Base-by-base conservation (phyloP, 2,329 filamentous ascomycete species). In the Fusarium incarnatum region DNA sequence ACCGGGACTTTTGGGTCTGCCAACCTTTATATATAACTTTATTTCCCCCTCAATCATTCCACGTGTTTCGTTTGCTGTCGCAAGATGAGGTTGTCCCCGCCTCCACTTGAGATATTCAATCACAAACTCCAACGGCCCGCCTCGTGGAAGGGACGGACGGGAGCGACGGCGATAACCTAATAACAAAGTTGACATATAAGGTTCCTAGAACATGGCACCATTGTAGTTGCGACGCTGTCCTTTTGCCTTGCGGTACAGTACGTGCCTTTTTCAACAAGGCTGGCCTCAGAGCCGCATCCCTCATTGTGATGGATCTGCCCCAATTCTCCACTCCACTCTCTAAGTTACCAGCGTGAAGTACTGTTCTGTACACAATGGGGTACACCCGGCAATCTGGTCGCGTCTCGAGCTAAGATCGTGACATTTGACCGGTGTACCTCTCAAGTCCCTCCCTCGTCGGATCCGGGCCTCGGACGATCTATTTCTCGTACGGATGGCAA, bases 351-450 rank as follows among this genome's bases (percentile, higher is more conserved):
- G 45, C 44, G 50, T 57, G 34, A 60, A 56, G 62, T 66, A 67
- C 63, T 64, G 62, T 56, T 61, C 62, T 64, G 70, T 74, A 75
- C 73, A 67, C 72, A 71, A 73, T 58, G 56, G 63, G 73, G 73
- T 75, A 64, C 56, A 76, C 73, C 72, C 73, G 69, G 65, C 70
- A 72, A 68, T 67, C 72, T 74, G 73, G 72, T 62, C 66, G 58
- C 66, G 66, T 60, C 60, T 68, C 59, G 65, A 75, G 73, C 73
- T 75, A 75, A 75, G 72, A 75, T 76, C 72, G 73, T 76, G 72
- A 75, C 73, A 58, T 75, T 68, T 37, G 65, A 53, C 47, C 60
- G 45, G 72, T 73, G 73, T 75, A 75, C 73, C 73, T 76, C 46
- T 53, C 25, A 74, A 75, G 73, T 75, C 73, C 64, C 72, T 74